Evolutionary conservation across 371 early-diverging fungal genomes (phyloP).

Genomic region (Fennellomyces sp.): DNA sequence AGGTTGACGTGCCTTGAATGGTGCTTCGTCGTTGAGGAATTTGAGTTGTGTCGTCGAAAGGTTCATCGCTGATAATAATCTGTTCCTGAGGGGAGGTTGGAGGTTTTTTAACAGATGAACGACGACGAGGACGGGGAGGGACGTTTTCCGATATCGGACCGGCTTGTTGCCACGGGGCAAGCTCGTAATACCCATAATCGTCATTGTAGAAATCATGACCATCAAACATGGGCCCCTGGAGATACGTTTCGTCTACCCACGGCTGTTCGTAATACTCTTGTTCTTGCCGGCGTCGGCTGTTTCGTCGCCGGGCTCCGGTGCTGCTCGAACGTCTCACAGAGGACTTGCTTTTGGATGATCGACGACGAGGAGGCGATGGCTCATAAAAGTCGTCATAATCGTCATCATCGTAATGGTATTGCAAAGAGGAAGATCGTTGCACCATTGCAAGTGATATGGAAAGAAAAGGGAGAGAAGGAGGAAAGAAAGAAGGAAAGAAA

Average conservation of each 20-base stretch:
- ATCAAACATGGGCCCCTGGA: neutral
- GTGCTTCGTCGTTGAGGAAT: neutral
- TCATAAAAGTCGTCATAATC: neutral
- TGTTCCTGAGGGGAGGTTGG: neutral
- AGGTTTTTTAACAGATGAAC: neutral
- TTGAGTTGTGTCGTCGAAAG: conserved; percentile 5
- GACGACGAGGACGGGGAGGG: neutral
- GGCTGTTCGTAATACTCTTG: neutral
- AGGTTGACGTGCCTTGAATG: neutral
- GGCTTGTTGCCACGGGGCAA: neutral
- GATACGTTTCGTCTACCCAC: neutral
- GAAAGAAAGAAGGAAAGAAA: neutral
- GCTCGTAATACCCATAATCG: neutral
- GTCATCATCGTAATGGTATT: neutral
- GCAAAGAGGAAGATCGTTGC: conserved; percentile 4
- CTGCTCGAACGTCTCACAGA: neutral
- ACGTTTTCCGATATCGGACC: neutral
- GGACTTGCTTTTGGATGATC: neutral
- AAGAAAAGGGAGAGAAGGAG: neutral
- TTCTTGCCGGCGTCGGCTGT: neutral
- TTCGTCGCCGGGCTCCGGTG: neutral
- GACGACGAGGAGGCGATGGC: neutral
- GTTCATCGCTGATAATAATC: conserved; percentile 9
- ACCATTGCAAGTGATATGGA: conserved; percentile 2
- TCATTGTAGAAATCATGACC: neutral